These are phyloP conservation scores for Hymenoscyphus albidus DNA, from an alignment of 2,329 filamentous ascomycete genomes.

Conservation along the genomic window DNA sequence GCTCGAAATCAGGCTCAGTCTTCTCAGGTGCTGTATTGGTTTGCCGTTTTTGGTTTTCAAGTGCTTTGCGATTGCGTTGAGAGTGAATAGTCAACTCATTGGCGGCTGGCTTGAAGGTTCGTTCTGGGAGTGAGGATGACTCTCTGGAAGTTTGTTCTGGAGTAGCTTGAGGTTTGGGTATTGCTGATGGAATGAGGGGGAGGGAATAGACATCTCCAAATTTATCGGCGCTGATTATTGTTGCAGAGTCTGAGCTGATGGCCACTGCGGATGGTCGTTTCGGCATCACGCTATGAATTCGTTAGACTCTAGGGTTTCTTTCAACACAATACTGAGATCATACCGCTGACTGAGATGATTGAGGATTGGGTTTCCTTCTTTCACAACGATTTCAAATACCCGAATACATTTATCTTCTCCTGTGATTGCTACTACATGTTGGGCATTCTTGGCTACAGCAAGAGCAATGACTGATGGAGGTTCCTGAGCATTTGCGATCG, in stretches of 20 bases:
- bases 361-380: conserved; percentile 43
- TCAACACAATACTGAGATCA: conserved; percentile 17
- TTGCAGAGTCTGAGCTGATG: conserved; percentile 64
- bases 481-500: conserved; percentile 39
- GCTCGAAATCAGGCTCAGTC: conserved; percentile 57
- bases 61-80: conserved; percentile 56
- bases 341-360: conserved; percentile 70
- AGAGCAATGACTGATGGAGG: conserved; percentile 67
- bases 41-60: conserved; percentile 54
- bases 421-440: conserved; percentile 72
- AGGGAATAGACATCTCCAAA: conserved; percentile 94
- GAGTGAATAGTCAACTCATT: conserved; percentile 62
- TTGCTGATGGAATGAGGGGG: conserved; percentile 54
- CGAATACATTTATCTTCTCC: conserved; percentile 89
- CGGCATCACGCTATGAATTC: conserved; percentile 62
- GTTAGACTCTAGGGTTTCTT: conserved; percentile 6
- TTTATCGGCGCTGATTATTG: conserved; percentile 84
- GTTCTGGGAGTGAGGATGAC: conserved; percentile 20
- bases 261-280: conserved; percentile 79
- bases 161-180: conserved; percentile 15
- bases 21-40: conserved; percentile 34
- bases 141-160: conserved; percentile 16
- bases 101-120: conserved; percentile 47
- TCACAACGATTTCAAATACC: conserved; percentile 67
- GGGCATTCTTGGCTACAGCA: conserved; percentile 57